These are phyloP conservation scores for Phoma sp. DNA, from an alignment of 2,329 filamentous ascomycete genomes.

Conservation along the genomic window DNA sequence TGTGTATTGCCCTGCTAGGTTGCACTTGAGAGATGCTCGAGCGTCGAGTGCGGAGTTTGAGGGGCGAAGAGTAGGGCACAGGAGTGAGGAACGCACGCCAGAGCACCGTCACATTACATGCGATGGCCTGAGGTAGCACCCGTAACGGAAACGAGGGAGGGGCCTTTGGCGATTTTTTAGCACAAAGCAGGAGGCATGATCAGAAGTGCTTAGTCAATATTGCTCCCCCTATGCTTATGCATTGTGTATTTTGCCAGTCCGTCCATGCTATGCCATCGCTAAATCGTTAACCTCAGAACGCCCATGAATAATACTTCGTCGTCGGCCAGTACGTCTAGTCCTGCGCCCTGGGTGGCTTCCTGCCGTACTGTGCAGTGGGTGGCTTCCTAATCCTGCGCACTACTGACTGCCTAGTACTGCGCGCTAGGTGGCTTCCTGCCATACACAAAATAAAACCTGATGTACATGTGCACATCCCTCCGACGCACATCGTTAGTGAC, in stretches of 20 bases:
- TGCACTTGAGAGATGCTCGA: too few relatives aligned
- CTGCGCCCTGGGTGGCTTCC: conserved; percentile 26
- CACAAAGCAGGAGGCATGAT: too few relatives aligned
- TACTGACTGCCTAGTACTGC: not conserved
- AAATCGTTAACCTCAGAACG: not conserved
- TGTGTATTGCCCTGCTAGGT: too few relatives aligned
- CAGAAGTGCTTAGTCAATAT: not conserved
- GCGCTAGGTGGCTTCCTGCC: conserved; percentile 33
- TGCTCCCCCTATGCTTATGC: not conserved
- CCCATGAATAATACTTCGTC: too few relatives aligned
- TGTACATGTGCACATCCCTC: conserved; percentile 37
- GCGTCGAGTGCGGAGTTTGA: too few relatives aligned
- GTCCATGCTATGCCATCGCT: conserved; percentile 6
- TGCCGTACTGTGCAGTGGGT: conserved; percentile 23
- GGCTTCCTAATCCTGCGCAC: conserved; percentile 28
- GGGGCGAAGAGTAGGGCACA: too few relatives aligned
- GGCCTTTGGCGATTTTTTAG: too few relatives aligned
- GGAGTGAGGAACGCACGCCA: too few relatives aligned
- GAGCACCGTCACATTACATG: too few relatives aligned
- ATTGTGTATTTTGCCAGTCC: not conserved
- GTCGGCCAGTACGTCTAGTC: not conserved
- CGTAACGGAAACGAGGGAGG: too few relatives aligned
- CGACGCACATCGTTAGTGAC: conserved; percentile 41
- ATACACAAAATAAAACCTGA: conserved; percentile 44
- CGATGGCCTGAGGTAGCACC: too few relatives aligned